Percentiles rank a stretch among this genome's conserved stretches.
Conservation (phyloP, 148 eudicot genomes). For the Rhododendron simsii region DNA sequence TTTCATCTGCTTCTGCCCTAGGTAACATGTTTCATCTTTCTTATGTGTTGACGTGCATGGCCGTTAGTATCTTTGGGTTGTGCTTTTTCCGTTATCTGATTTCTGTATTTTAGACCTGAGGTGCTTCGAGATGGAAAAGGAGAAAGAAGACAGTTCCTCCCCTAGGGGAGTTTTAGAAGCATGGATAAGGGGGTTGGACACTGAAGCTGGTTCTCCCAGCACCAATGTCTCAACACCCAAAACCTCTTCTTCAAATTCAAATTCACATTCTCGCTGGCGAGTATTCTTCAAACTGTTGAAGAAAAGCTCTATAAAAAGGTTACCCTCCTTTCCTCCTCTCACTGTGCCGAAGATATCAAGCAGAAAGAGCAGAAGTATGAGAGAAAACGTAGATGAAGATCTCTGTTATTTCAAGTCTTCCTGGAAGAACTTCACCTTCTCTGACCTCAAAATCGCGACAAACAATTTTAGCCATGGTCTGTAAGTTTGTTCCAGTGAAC, state of each 20-base stretch:
- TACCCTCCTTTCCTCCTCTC: slow-evolving; percentile 38
- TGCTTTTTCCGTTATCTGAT: not conserved
- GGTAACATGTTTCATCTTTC: slow-evolving; percentile 35
- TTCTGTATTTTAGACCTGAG: slow-evolving; percentile 43
- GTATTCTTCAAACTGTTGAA: slow-evolving; percentile 54
- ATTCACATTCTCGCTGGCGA: slow-evolving; percentile 43
- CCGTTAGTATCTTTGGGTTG: not conserved
- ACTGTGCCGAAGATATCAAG: slow-evolving; percentile 35
- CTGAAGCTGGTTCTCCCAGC: slow-evolving; percentile 28
- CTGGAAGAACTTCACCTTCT: slow-evolving; percentile 67
- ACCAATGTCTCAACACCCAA: slow-evolving; percentile 3
- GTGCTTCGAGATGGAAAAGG: slow-evolving; percentile 40
- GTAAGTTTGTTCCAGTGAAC: slow-evolving; percentile 8
- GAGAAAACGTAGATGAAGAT: slow-evolving; percentile 29
- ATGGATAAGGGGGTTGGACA: slow-evolving; percentile 24
- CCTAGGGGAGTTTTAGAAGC: slow-evolving; percentile 54
- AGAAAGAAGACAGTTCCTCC: slow-evolving; percentile 35
- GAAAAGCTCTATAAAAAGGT: slow-evolving; percentile 35
- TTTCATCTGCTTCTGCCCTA: slow-evolving; percentile 33
- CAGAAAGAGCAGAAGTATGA: slow-evolving; percentile 33
- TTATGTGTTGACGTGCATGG: not conserved
- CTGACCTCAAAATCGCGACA: slow-evolving; percentile 64
- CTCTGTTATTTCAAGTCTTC: slow-evolving; percentile 38
- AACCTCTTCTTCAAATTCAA: slow-evolving; percentile 22
- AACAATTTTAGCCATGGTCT: slow-evolving; percentile 58